Percentiles rank a stretch among this genome's conserved stretches.
Evolutionary conservation across 225 moss, liverwort and hornwort genomes (phyloP).

Genomic region (Pseudoscleropodium purum): DNA sequence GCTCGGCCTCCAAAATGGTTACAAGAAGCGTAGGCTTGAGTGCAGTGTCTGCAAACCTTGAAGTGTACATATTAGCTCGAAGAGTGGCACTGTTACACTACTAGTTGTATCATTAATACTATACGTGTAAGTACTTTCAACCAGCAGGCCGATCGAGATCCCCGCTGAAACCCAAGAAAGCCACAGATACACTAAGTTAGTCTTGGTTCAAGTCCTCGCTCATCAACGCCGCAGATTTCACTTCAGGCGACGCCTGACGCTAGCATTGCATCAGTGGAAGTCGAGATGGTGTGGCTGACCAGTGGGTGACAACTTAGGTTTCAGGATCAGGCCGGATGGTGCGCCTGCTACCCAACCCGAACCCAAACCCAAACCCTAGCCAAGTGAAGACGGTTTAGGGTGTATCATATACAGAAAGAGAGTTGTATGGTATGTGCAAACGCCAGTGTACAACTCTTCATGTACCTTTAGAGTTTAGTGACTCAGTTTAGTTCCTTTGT

Average conservation of each 20-base stretch:
- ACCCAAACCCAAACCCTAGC: too few species aligned
- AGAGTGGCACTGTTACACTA: constrained; percentile 47
- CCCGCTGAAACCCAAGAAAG: neutral
- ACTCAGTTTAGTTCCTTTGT: neutral
- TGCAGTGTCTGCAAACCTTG: constrained; percentile 49
- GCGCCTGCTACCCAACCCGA: neutral
- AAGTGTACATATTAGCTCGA: constrained; percentile 57
- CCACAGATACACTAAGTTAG: neutral
- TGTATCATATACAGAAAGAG: constrained; percentile 11
- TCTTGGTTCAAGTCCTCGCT: neutral
- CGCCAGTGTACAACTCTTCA: neutral
- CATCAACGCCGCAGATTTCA: neutral
- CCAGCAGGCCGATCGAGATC: neutral
- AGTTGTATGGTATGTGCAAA: constrained; percentile 16
- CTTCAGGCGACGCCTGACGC: neutral
- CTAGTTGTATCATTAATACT: constrained; percentile 23
- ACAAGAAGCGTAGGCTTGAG: constrained; percentile 44
- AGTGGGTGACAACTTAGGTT: neutral
- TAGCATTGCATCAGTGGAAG: neutral
- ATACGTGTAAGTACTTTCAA: neutral
- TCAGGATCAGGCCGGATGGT: neutral
- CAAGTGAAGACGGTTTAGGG: neutral
- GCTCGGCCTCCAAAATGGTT: constrained; percentile 29
- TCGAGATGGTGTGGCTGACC: neutral
- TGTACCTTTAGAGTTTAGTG: neutral